Evolutionary conservation across 768 basidiomycete species (phyloP), one percentile per base, ranked within the genome.

Genomic region (Pisolithus albus): DNA sequence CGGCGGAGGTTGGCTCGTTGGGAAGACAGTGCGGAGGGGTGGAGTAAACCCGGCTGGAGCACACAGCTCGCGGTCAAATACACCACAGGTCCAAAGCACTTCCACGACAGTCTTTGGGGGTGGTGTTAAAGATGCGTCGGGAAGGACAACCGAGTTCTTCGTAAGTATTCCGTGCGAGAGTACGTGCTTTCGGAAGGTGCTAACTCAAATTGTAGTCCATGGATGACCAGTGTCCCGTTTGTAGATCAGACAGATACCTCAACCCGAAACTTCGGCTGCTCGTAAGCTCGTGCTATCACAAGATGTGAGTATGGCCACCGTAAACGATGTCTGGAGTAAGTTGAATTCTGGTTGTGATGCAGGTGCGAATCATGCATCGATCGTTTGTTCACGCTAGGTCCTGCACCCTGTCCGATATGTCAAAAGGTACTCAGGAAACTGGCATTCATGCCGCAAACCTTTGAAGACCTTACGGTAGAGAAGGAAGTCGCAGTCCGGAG

Each of bases 321-420:
- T 23, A 21, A 19, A 23, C 26, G 26, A 34, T 45, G 8, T 6
- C 30, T 36, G 30, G 18, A 23, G 26, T 32, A 47, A 18, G 47
- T 57, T 68, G 23, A 60, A 53, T 8, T 6, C 1, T 11, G 7
- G 19, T 21, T n/a, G 18, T 16, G n/a, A 21, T 46, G n/a, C 54
- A 95, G 93, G 91, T 98, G 96, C 72, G 95, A 98, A 73, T 92
- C 91, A 1, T 99, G 96, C 67, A 96, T 99, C 61, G 96, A 98
- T 68, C 83, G 94, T 7, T 68, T 97, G 38, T 99, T 95, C 69
- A 95, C 93, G 1, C 80, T 97, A 4, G 94, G 95, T 2, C 94
- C 96, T 2, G 93, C 92, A 2, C 92, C 92, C 3, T 98, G 96
- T 75, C 96, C 96, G 16, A 84, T 92, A 51, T 99, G 96, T 68